Percentiles rank a stretch among this genome's conserved stretches.
Conservation (phyloP, 495 filamentous ascomycete species). For the Tuber melanosporum region DNA sequence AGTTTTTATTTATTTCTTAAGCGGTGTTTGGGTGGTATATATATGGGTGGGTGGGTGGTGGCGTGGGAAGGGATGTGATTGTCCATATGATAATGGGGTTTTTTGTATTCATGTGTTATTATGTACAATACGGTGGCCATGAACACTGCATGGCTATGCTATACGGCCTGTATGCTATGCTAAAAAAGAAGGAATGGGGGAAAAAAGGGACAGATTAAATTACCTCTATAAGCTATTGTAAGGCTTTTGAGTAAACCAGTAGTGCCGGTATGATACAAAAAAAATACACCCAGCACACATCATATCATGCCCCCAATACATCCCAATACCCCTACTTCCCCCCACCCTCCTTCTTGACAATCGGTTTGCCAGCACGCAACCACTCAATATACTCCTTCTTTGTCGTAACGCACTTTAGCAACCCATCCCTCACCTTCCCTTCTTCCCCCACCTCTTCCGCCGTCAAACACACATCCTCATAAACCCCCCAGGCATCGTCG, state of each 20-base stretch:
- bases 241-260: background rate
- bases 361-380: slow-evolving; percentile 33
- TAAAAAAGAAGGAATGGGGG: background rate
- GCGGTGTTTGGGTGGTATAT: background rate
- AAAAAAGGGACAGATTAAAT: background rate
- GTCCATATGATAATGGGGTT: background rate
- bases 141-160: background rate
- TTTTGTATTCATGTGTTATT: slow-evolving; percentile 1
- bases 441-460: slow-evolving; percentile 43
- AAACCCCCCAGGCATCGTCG: slow-evolving; percentile 57
- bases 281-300: background rate
- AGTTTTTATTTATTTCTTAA: background rate
- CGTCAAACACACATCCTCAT: slow-evolving; percentile 56
- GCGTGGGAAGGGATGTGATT: background rate
- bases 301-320: too few species aligned
- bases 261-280: background rate
- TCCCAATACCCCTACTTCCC: background rate
- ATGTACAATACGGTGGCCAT: background rate
- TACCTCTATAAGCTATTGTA: background rate
- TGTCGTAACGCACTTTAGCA: slow-evolving; percentile 24
- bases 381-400: slow-evolving; percentile 41
- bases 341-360: slow-evolving; percentile 20
- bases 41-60: background rate
- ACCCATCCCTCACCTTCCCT: slow-evolving; percentile 31
- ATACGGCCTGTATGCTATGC: background rate